Percentiles rank a stretch among this genome's conserved stretches.
phyloP scores from a whole-genome alignment of 2,329 filamentous ascomycete genomes.

The Purpureocillium lavendulum region DNA sequence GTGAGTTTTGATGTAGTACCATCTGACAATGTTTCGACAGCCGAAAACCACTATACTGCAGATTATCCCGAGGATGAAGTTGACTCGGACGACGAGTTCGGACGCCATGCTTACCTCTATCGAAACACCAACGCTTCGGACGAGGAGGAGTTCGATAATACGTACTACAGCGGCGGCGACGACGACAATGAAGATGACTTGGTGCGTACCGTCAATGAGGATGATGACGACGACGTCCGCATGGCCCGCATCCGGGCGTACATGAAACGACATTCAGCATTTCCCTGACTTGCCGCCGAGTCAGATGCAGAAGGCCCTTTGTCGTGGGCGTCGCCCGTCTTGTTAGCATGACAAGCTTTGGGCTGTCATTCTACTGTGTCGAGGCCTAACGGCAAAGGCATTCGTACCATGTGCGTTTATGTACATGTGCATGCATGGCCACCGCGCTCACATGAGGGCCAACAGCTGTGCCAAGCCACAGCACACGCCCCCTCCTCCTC shows the following conservation, averaged over 20 bases:
- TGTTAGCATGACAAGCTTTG: no score
- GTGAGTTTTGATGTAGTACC: no score
- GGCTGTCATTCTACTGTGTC: no score
- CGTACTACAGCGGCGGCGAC: slow-evolving; percentile 35
- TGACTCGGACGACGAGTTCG: slow-evolving; percentile 51
- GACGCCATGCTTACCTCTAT: slow-evolving; percentile 46
- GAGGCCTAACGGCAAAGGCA: no score
- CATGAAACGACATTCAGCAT: slow-evolving; percentile 23
- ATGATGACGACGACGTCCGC: slow-evolving; percentile 21
- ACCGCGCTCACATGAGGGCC: neutral
- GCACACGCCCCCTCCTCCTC: no score
- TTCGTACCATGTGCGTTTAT: no score
- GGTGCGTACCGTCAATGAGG: slow-evolving; percentile 28
- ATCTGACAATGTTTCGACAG: slow-evolving; percentile 23
- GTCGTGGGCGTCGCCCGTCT: no score
- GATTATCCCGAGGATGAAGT: slow-evolving; percentile 78
- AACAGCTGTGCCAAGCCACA: no score
- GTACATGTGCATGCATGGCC: neutral
- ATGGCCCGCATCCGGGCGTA: slow-evolving; percentile 30
- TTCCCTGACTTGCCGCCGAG: slow-evolving; percentile 1
- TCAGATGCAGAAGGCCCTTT: no score
- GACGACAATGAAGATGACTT: slow-evolving; percentile 28
- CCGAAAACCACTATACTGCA: slow-evolving; percentile 70
- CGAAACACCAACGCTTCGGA: slow-evolving; percentile 45
- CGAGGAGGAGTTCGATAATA: slow-evolving; percentile 44